A percentile compares a stretch with the other conserved stretches of the same genome.
Conservation (phyloP, 768 basidiomycete species). For the Nidula microcarpa region DNA sequence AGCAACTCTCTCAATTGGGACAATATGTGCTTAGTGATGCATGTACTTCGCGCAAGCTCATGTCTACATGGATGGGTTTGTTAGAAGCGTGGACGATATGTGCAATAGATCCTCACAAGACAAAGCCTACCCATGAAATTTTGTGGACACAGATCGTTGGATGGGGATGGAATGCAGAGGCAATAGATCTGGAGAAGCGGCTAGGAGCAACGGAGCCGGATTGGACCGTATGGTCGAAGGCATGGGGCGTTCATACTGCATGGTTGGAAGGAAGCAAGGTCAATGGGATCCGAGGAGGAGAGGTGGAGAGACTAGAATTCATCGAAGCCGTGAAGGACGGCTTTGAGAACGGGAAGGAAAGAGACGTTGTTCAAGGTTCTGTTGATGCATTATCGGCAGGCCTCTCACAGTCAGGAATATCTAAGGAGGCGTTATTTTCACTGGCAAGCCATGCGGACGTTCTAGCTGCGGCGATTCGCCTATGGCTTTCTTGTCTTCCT, state of each 20-base stretch:
- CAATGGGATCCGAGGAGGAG: constrained; percentile 67
- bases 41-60: constrained; percentile 31
- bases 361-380: constrained; percentile 28
- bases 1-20: constrained; percentile 51
- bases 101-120: constrained; percentile 87
- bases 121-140: constrained; percentile 83
- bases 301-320: constrained; percentile 49
- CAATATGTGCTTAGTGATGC: constrained; percentile 37
- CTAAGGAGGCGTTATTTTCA: constrained; percentile 14
- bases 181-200: constrained; percentile 34
- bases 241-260: constrained; percentile 53
- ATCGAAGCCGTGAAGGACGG: constrained; percentile 29
- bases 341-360: constrained; percentile 38
- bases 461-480: constrained; percentile 48
- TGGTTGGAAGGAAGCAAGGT: constrained; percentile 79
- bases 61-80: constrained; percentile 53
- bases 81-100: constrained; percentile 75
- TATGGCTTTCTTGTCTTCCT: constrained; percentile 65
- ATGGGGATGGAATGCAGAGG: constrained; percentile 70
- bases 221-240: constrained; percentile 41
- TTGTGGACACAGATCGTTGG: constrained; percentile 85
- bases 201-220: constrained; percentile 26
- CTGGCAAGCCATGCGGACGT: constrained; percentile 30
- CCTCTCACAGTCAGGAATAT: constrained; percentile 12
- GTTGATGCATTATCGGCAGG: constrained; percentile 26